Evolutionary conservation across 164 flowering plant species (phyloP), one percentile per base, ranked within the genome.

Genomic region (Chloranthus sessilifolius): DNA sequence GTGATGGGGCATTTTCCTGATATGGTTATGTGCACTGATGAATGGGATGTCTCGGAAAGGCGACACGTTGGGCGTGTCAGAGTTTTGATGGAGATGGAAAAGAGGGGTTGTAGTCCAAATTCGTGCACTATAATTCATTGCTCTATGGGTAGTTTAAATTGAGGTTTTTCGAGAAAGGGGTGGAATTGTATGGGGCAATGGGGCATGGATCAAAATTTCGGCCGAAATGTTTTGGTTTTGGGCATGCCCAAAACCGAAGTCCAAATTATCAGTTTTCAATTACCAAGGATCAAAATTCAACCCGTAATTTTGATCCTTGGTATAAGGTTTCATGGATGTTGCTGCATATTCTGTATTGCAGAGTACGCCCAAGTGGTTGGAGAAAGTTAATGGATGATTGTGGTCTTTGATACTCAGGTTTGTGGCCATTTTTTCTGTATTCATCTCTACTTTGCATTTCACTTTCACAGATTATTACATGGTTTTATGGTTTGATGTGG

Each of bases 1-100:
- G 63, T 81, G 1, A 92, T 92, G 95, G 99, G 96, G 15, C 76
- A 72, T 72, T 61, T 68, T 55, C 91, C 94, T 0, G 96, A 88
- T 72, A 74, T 76, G 0, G 84, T 88, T 21, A 88, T 95, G 0
- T 91, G 83, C 52, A 92, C 95, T 4, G 72, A 94, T 0, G 60
- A 88, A 60, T 86, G 88, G 96, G 84, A 86, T 69, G 99, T 96
- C 37, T 67, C 88, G 88, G 88, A 95, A 55, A 62, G 95, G 56
- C 71, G 86, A 49, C 73, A 79, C 2, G 27, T 74, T 49, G 86
- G 85, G 12, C 95, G 95, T 2, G 10, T 88, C 64, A 64, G 34
- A 0, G 70, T 88, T 59, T 56, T 92, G 63, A 68, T 46, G 43
- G 84, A 81, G 72, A 88, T 92, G 99, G 83, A 84, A 45, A 76